Conservation (phyloP, 2,329 filamentous ascomycete genomes). For the Alternaria gaisen region DNA sequence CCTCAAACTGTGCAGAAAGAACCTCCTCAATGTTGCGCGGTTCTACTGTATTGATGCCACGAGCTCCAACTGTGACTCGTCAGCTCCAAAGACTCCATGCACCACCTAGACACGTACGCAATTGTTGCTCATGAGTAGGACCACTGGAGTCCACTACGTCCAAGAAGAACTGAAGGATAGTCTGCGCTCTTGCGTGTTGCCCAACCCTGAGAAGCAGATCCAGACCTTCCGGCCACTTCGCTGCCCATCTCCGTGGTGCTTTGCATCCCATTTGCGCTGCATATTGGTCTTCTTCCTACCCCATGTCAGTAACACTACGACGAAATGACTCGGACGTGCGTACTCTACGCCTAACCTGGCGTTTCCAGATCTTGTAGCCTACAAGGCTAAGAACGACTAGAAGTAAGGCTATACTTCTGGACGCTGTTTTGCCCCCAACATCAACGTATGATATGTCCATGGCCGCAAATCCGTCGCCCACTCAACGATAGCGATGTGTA, state of each 20-base stretch:
- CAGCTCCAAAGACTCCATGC: not conserved
- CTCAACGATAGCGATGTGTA: too few species aligned
- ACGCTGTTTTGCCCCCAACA: not conserved
- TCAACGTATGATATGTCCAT: not conserved
- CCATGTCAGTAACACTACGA: not conserved
- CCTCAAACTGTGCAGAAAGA: conserved; percentile 24
- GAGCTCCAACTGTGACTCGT: conserved; percentile 11
- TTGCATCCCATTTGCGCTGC: conserved; percentile 9
- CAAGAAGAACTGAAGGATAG: conserved; percentile 37
- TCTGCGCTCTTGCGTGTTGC: conserved; percentile 9
- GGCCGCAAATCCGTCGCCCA: too few species aligned
- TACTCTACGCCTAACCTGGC: not conserved
- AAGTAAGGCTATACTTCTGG: not conserved
- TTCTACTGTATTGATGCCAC: conserved; percentile 21
- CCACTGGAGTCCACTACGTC: conserved; percentile 43
- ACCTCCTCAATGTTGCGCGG: conserved; percentile 30
- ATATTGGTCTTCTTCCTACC: conserved; percentile 9
- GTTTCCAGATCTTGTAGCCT: not conserved
- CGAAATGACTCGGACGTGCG: too few species aligned
- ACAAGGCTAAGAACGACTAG: not conserved
- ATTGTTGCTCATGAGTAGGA: conserved; percentile 18
- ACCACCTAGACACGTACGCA: not conserved
- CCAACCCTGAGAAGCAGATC: conserved; percentile 24
- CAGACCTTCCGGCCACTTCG: conserved; percentile 22
- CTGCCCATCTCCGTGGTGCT: conserved; percentile 12